phyloP scores from a whole-genome alignment of 78 protist genomes.

The Emiliania huxleyi region DNA sequence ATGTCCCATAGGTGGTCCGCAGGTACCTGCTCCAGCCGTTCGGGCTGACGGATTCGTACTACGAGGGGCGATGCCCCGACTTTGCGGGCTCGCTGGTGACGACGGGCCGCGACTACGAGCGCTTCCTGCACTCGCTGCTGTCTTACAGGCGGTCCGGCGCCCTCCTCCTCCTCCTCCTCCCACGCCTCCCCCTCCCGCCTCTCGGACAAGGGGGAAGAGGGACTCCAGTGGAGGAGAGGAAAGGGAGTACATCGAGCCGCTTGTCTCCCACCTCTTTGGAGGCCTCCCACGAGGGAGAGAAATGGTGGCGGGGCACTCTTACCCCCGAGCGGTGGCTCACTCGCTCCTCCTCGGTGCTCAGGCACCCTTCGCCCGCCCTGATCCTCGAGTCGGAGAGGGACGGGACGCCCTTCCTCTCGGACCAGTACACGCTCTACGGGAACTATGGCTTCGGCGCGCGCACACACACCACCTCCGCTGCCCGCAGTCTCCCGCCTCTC shows the following conservation, averaged over 20 bases:
- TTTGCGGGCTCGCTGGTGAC: not conserved
- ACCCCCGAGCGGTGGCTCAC: too few species aligned
- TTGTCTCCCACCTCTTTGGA: too few species aligned
- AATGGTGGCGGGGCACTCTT: too few species aligned
- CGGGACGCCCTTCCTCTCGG: not conserved
- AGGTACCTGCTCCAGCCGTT: not conserved
- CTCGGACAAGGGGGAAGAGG: too few species aligned
- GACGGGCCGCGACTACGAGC: not conserved
- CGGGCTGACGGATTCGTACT: not conserved
- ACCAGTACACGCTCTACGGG: not conserved
- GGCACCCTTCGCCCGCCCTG: not conserved
- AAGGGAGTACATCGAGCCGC: too few species aligned
- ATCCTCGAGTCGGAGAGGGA: not conserved
- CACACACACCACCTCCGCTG: too few species aligned
- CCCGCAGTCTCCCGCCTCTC: too few species aligned
- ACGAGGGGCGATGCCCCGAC: not conserved
- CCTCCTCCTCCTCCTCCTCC: not conserved
- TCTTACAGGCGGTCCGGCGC: too few species aligned
- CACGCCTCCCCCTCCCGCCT: not conserved
- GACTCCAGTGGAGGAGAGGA: too few species aligned
- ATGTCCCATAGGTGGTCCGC: not conserved
- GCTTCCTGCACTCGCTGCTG: not conserved
- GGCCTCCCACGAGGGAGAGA: too few species aligned
- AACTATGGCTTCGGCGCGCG: conserved; percentile 3
- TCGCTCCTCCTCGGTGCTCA: too few species aligned